A percentile compares a stretch with the other conserved stretches of the same genome.
phyloP scores from a whole-genome alignment of 495 filamentous ascomycete genomes.

The Aspergillus cristatus region DNA sequence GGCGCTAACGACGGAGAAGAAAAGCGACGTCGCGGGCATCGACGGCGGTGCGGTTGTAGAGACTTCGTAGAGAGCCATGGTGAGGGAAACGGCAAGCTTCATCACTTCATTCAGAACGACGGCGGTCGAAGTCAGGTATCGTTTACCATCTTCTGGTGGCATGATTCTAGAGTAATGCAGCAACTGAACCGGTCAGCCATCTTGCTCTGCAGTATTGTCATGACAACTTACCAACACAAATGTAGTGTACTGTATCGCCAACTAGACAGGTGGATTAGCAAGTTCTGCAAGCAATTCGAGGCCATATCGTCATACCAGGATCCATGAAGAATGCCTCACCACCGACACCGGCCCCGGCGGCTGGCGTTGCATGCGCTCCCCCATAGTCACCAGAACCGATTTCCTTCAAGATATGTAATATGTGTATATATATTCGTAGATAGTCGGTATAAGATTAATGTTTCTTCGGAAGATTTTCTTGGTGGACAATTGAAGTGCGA shows the following conservation, averaged over 20 bases:
- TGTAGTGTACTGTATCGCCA: constrained; percentile 30
- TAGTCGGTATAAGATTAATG: no score
- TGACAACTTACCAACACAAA: constrained; percentile 33
- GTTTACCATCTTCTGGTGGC: constrained; percentile 68
- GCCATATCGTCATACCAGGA: constrained; percentile 53
- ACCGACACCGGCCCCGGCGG: constrained; percentile 50
- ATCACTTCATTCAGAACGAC: constrained; percentile 90
- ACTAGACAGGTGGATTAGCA: constrained; percentile 10
- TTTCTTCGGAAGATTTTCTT: no score
- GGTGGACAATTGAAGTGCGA: no score
- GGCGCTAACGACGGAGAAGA: constrained; percentile 66
- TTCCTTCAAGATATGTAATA: no score
- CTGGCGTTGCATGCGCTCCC: constrained; percentile 26
- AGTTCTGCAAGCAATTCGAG: no score
- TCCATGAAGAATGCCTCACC: constrained; percentile 69
- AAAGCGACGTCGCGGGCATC: constrained; percentile 68
- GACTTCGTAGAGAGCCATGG: constrained; percentile 80
- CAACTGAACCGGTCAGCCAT: constrained; percentile 55
- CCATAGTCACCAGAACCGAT: constrained; percentile 19
- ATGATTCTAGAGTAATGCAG: constrained; percentile 92
- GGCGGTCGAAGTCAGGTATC: constrained; percentile 89
- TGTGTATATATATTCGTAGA: no score
- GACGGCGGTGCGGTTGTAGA: constrained; percentile 63
- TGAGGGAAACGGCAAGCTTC: constrained; percentile 78
- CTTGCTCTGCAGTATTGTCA: background rate